phyloP scores from a whole-genome alignment of 2,329 filamentous ascomycete species.

The Camillea tinctor region DNA sequence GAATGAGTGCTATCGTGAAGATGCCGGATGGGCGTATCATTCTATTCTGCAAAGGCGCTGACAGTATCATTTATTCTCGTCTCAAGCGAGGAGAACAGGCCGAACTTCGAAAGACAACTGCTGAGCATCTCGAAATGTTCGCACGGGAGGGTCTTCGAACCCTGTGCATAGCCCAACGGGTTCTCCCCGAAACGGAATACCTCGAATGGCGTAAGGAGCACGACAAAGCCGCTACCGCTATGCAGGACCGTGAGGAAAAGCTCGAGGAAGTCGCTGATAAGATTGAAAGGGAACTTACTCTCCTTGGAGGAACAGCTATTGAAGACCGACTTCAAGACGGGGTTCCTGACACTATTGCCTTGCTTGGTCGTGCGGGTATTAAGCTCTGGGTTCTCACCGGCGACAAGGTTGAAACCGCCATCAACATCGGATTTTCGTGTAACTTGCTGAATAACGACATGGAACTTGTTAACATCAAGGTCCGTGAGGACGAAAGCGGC shows the following conservation, averaged over 20 bases:
- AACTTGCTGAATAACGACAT: conserved; percentile 97
- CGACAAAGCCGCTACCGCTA: conserved; percentile 78
- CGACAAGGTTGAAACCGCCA: conserved; percentile 98
- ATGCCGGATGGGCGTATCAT: conserved; percentile 91
- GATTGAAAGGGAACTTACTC: conserved; percentile 85
- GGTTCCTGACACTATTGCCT: conserved; percentile 89
- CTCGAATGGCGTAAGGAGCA: conserved; percentile 81
- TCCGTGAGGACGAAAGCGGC: conserved; percentile 68
- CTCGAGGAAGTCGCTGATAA: conserved; percentile 84
- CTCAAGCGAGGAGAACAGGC: conserved; percentile 81
- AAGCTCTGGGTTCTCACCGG: conserved; percentile 98
- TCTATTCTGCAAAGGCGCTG: conserved; percentile 95
- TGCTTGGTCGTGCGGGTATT: conserved; percentile 90
- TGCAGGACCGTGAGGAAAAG: conserved; percentile 88
- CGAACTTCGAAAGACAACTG: conserved; percentile 78
- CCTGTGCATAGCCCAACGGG: conserved; percentile 84
- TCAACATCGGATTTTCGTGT: conserved; percentile 99
- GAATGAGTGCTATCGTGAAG: conserved; percentile 94
- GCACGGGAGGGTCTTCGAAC: conserved; percentile 93
- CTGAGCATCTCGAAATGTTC: conserved; percentile 95
- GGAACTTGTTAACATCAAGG: conserved; percentile 89
- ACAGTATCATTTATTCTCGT: conserved; percentile 94
- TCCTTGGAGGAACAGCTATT: conserved; percentile 93
- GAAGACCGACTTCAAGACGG: conserved; percentile 96
- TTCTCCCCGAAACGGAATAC: conserved; percentile 81